Evolutionary conservation across 345 rosid genomes (phyloP), one percentile per base, ranked within the genome.

Genomic region (Ailanthus altissimus): DNA sequence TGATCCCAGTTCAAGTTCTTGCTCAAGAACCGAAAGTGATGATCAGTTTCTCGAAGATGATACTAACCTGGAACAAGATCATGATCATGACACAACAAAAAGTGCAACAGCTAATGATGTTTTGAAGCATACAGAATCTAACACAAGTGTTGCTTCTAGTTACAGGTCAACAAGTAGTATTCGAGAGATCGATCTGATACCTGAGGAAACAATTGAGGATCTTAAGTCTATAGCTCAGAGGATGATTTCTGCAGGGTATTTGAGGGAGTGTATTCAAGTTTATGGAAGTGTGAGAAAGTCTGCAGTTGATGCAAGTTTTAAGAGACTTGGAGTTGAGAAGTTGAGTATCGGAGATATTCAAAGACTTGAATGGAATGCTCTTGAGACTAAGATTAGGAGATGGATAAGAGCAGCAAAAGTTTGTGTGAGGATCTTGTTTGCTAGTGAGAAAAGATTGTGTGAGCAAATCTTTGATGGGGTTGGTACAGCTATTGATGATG

Each of bases 321-420:
- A 89, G 53, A 77, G 82, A 51, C 84, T 95, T 60, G 94, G 98
- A 58, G 85, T 95, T 77, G 99, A 95, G 92, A 93, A 88, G 67
- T 72, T 95, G 53, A 92, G 98, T 81, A 92, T 95, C 81, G 98
- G 99, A 5, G 99, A 95, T 74, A 85, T 95, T 26, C 99, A 95
- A 88, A 84, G 97, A 76, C 82, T 95, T 6, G 94, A 90, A 11
- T 95, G 99, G 97, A 90, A 88, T 58, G 86, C 88, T 5, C 73
- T 95, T 28, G 99, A 93, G 94, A 80, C 84, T 62, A 95, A 91
- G 89, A 93, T 95, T 72, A 86, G 96, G 50, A 83, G 90, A 12
- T 95, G 99, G 99, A 95, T 95, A 63, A 85, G 93, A 15, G 98
- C 99, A 0, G 97, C 97, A 10, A 93, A 84, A 79, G 89, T 80